These are phyloP conservation scores for Phialophora verrucosa DNA, from an alignment of 2,329 filamentous ascomycete species.

Conservation along the genomic window DNA sequence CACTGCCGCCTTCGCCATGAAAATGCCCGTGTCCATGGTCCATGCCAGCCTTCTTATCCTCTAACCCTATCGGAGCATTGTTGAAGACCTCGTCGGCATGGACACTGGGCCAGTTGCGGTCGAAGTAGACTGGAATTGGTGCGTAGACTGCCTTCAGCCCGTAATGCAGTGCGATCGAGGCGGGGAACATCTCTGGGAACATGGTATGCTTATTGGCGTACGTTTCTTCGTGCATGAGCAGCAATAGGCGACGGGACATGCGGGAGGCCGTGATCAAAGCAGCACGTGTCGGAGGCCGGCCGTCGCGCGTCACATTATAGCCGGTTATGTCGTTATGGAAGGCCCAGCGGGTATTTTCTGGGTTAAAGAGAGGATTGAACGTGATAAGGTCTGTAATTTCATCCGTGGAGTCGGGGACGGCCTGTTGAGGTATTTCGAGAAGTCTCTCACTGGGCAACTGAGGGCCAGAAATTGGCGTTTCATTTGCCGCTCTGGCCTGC, in stretches of 20 bases:
- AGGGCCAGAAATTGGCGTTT: slow-evolving; percentile 33
- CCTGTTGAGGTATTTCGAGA: slow-evolving; percentile 33
- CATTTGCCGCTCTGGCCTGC: slow-evolving; percentile 22
- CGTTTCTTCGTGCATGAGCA: slow-evolving; percentile 77
- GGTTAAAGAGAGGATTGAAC: slow-evolving; percentile 77
- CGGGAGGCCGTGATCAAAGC: slow-evolving; percentile 75
- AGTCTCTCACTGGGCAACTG: slow-evolving; percentile 29
- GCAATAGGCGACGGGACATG: slow-evolving; percentile 68
- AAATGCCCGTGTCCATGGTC: slow-evolving; percentile 44
- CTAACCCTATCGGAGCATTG: slow-evolving; percentile 57
- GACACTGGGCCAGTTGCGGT: slow-evolving; percentile 60
- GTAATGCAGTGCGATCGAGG: slow-evolving; percentile 72
- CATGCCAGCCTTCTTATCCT: slow-evolving; percentile 54
- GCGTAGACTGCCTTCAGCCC: slow-evolving; percentile 76
- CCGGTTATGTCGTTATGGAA: slow-evolving; percentile 73
- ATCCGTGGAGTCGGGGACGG: slow-evolving; percentile 12
- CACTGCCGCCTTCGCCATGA: slow-evolving; percentile 46
- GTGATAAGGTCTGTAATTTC: slow-evolving; percentile 78
- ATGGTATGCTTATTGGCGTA: slow-evolving; percentile 70
- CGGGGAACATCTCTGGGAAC: slow-evolving; percentile 82
- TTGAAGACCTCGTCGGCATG: slow-evolving; percentile 64
- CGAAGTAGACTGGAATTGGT: slow-evolving; percentile 63
- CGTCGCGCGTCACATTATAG: slow-evolving; percentile 59
- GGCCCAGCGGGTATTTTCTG: slow-evolving; percentile 73
- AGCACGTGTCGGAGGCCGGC: slow-evolving; percentile 69